A percentile compares a stretch with the other conserved stretches of the same genome.
Evolutionary conservation across 352 stramenopile species (phyloP).

Genomic region (Globisporangium radiosum): DNA sequence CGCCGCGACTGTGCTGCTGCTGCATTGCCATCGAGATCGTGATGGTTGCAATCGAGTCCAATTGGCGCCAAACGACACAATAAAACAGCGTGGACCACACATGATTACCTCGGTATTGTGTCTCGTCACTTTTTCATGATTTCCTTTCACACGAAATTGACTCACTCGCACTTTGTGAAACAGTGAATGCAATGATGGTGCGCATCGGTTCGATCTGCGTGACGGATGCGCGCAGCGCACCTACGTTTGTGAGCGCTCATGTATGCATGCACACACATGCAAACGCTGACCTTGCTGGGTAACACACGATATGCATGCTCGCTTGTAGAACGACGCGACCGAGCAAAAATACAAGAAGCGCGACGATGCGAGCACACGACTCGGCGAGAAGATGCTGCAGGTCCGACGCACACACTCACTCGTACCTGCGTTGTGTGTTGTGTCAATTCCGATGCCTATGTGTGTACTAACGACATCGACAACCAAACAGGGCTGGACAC

Average conservation of each 20-base stretch:
- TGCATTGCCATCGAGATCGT: neutral
- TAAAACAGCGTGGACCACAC: neutral
- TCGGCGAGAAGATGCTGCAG: conserved; percentile 81
- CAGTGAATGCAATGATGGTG: conserved; percentile 3
- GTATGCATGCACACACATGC: too few species aligned
- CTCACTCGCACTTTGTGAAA: neutral
- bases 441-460: too few species aligned
- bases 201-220: neutral
- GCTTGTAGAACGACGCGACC: conserved; percentile 7
- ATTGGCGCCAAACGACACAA: neutral
- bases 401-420: conserved; percentile 12
- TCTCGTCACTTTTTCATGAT: neutral
- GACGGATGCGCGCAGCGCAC: neutral
- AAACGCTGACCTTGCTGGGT: too few species aligned
- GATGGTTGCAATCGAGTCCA: neutral
- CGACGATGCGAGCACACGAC: conserved; percentile 64
- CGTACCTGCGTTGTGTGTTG: too few species aligned
- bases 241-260: neutral
- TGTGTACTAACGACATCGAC: too few species aligned
- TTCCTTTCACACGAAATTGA: too few species aligned
- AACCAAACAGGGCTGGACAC: conserved; percentile 53
- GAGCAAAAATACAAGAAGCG: conserved; percentile 52
- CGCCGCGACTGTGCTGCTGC: conserved; percentile 1
- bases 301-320: too few species aligned
- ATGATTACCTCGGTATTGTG: neutral